A percentile compares a stretch with the other conserved stretches of the same genome.
These are phyloP conservation scores for Cafeteria roenbergensis DNA, from an alignment of 108 stramenopile species.

Conservation along the genomic window DNA sequence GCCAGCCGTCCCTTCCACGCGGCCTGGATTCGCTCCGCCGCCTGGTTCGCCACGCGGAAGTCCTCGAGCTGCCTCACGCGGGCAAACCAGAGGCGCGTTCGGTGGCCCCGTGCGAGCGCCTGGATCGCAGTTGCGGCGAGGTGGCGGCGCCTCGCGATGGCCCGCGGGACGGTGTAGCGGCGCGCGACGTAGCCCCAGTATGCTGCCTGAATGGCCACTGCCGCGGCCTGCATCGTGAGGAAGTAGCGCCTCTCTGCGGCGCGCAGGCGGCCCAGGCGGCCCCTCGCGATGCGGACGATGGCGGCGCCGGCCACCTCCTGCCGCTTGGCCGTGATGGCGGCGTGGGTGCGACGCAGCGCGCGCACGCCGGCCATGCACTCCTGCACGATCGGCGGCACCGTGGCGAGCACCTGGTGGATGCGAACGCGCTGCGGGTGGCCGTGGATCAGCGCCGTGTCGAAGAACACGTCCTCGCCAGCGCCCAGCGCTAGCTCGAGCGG, in stretches of 20 bases:
- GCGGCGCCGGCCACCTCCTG: neutral
- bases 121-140: neutral
- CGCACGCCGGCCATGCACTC: neutral
- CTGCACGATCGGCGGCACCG: neutral
- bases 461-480: neutral
- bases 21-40: neutral
- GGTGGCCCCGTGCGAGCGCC: neutral
- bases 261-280: neutral
- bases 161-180: neutral
- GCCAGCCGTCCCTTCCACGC: too few relatives aligned
- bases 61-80: neutral
- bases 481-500: neutral
- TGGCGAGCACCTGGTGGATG: neutral
- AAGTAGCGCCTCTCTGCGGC: neutral
- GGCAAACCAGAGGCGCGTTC: neutral
- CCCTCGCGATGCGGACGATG: neutral
- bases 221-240: neutral
- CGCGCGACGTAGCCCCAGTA: neutral
- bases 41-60: neutral
- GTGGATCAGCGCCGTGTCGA: constrained; percentile 7
- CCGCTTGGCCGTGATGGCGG: neutral
- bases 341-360: neutral
- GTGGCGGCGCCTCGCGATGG: too few relatives aligned
- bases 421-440: constrained; percentile 1
- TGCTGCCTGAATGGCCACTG: neutral